Evolutionary conservation across 1,139 yeast species (phyloP).

Genomic region (Scheffersomyces segobiensis): DNA sequence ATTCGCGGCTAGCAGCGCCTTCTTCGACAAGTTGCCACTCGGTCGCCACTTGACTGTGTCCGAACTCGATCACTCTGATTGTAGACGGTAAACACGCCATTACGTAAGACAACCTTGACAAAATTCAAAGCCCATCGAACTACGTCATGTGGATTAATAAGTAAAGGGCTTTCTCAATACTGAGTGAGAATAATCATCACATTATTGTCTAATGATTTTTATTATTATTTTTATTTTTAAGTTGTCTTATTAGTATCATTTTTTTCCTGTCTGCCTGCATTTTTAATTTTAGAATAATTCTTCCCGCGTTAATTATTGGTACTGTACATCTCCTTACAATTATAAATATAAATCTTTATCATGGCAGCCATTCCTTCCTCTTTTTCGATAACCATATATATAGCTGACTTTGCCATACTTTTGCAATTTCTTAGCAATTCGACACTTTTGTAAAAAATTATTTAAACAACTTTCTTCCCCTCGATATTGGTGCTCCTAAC

Average conservation of each 20-base stretch:
- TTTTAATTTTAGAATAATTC: background rate
- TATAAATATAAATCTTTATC: background rate
- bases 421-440: background rate
- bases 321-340: background rate
- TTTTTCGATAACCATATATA: background rate
- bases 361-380: background rate
- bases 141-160: background rate
- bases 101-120: background rate
- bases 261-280: background rate
- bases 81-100: background rate
- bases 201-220: background rate
- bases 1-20: background rate
- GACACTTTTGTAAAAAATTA: background rate
- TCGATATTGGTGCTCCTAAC: background rate
- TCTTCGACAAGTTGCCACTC: background rate
- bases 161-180: background rate
- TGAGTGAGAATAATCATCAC: background rate
- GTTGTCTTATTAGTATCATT: background rate
- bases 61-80: background rate
- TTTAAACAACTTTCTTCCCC: background rate
- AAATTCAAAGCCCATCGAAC: background rate
- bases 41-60: background rate
- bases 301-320: slow-evolving; percentile 1
- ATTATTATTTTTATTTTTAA: no score
- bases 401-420: background rate